A percentile compares a stretch with the other conserved stretches of the same genome.
phyloP scores from a whole-genome alignment of 208 protist genomes.

The Trypanosoma rangeli region DNA sequence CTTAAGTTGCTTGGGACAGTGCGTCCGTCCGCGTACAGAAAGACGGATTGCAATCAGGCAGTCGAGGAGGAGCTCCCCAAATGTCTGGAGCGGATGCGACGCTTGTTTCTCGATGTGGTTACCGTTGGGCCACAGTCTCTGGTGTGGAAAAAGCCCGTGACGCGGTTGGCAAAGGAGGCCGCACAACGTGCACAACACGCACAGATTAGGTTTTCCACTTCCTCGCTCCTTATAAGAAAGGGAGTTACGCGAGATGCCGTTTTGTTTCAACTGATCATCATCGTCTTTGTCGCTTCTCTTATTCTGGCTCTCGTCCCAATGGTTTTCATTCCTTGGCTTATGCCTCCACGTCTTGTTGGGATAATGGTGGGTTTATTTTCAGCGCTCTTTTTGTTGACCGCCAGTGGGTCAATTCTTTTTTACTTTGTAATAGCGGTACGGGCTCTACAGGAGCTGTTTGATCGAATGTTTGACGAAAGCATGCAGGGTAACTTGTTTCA shows the following conservation, averaged over 20 bases:
- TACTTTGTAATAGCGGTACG: slow-evolving; percentile 44
- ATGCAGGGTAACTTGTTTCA: slow-evolving; percentile 26
- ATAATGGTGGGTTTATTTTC: slow-evolving; percentile 49
- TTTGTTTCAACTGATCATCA: slow-evolving; percentile 40
- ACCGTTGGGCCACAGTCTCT: slow-evolving; percentile 65
- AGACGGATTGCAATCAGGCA: slow-evolving; percentile 14
- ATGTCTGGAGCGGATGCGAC: slow-evolving; percentile 56
- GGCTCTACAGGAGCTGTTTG: slow-evolving; percentile 58
- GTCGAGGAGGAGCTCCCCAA: slow-evolving; percentile 63
- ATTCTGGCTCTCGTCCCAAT: slow-evolving; percentile 46
- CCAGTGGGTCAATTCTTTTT: slow-evolving; percentile 34
- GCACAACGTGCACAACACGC: slow-evolving; percentile 58
- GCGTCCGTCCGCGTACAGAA: slow-evolving; percentile 40
- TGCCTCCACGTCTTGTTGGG: slow-evolving; percentile 38
- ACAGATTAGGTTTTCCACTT: slow-evolving; percentile 58
- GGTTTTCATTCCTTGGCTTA: slow-evolving; percentile 51
- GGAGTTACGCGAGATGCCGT: slow-evolving; percentile 46
- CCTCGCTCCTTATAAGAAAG: slow-evolving; percentile 45
- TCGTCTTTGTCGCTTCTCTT: slow-evolving; percentile 50
- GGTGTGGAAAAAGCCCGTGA: slow-evolving; percentile 67
- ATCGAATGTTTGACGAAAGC: slow-evolving; percentile 44
- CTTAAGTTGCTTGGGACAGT: slow-evolving; percentile 50
- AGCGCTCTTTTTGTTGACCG: slow-evolving; percentile 44
- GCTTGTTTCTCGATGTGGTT: slow-evolving; percentile 74
- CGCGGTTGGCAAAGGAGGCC: slow-evolving; percentile 71